Percentiles rank a stretch among this genome's conserved stretches.
These are phyloP conservation scores for Ramaria sp. DNA, from an alignment of 768 basidiomycete species.

Conservation along the genomic window DNA sequence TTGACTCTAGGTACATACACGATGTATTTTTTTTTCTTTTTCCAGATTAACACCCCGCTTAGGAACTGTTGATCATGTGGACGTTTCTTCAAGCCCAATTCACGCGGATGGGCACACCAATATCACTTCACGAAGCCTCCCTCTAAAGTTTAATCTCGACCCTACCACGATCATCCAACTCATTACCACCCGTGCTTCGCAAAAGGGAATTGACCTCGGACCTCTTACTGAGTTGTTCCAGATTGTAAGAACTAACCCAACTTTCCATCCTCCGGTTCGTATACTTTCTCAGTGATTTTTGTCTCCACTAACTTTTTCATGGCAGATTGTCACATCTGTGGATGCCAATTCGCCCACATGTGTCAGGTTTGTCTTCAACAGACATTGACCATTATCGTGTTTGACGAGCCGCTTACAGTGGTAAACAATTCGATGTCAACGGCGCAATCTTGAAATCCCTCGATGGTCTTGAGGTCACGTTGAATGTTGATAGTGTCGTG, in stretches of 20 bases:
- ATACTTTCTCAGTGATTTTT: background rate
- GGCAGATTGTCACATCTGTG: constrained; percentile 43
- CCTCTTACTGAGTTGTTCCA: constrained; percentile 45
- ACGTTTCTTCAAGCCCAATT: constrained; percentile 45
- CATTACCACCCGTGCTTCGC: constrained; percentile 36
- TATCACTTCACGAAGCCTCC: constrained; percentile 44
- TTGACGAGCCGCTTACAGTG: constrained; percentile 25
- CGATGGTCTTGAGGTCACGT: constrained; percentile 44
- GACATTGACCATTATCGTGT: constrained; percentile 9
- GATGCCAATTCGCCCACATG: constrained; percentile 44
- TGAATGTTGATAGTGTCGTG: constrained; percentile 40
- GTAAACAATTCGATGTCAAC: constrained; percentile 50
- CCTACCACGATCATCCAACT: constrained; percentile 51
- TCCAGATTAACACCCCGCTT: background rate
- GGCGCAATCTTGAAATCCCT: constrained; percentile 55
- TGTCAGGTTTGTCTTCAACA: constrained; percentile 32
- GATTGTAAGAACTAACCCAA: constrained; percentile 38
- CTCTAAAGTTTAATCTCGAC: constrained; percentile 54
- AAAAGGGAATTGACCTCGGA: constrained; percentile 50
- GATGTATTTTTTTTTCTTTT: background rate
- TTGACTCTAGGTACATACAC: constrained; percentile 34
- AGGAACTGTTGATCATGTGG: constrained; percentile 38
- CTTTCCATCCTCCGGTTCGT: constrained; percentile 40
- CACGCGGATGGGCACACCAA: constrained; percentile 47
- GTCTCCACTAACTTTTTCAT: background rate